phyloP scores from a whole-genome alignment of 2,329 filamentous ascomycete genomes.

The Bipolaris victoriae region DNA sequence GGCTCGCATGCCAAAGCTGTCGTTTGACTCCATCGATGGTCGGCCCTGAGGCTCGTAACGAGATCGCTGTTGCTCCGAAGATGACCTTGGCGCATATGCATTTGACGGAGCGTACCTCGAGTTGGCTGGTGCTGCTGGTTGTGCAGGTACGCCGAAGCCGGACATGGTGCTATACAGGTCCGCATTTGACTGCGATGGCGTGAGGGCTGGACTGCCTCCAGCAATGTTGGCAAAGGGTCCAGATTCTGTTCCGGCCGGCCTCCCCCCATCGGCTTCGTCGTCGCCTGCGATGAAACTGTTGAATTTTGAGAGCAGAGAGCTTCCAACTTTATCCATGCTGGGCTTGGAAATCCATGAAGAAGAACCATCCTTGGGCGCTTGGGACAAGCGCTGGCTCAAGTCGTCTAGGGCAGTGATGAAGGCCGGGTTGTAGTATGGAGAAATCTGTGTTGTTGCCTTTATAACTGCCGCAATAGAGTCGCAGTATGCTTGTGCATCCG shows the following conservation, averaged over 20 bases:
- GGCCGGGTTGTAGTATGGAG: constrained; percentile 80
- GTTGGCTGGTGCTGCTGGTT: constrained; percentile 36
- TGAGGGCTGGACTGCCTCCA: constrained; percentile 61
- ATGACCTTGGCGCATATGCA: constrained; percentile 55
- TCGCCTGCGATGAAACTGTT: constrained; percentile 96
- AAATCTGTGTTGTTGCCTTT: constrained; percentile 79
- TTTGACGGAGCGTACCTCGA: constrained; percentile 50
- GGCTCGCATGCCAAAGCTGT: constrained; percentile 33
- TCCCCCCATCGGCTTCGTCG: constrained; percentile 71
- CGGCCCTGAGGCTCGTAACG: constrained; percentile 55
- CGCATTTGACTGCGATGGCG: constrained; percentile 68
- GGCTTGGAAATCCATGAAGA: constrained; percentile 93
- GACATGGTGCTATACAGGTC: constrained; percentile 78
- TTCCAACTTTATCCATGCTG: constrained; percentile 94
- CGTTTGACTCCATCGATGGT: constrained; percentile 47
- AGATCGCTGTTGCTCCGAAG: constrained; percentile 58
- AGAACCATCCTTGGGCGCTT: constrained; percentile 80
- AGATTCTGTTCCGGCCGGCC: constrained; percentile 60
- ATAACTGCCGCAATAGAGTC: constrained; percentile 80
- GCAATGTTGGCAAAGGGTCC: constrained; percentile 85
- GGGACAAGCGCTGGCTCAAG: constrained; percentile 79
- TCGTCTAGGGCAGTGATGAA: constrained; percentile 82
- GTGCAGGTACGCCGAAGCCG: constrained; percentile 51
- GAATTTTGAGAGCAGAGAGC: constrained; percentile 87
- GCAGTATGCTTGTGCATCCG: constrained; percentile 89